phyloP scores from a whole-genome alignment of 2,329 filamentous ascomycete genomes.

The Pestalotiopsis sp. region DNA sequence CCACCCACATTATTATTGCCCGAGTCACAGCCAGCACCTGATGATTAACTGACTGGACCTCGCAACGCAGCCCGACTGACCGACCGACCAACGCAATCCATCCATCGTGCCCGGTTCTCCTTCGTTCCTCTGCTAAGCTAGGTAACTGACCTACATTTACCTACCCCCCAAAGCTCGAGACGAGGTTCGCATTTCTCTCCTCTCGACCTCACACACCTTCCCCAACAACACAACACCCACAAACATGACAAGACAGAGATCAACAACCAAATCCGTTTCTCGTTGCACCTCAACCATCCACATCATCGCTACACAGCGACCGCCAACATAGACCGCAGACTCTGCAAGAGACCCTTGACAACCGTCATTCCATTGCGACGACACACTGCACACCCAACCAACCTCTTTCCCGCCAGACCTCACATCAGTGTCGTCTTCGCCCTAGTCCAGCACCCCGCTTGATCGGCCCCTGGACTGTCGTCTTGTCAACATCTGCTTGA shows the following conservation, averaged over 20 bases:
- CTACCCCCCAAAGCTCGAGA: background rate
- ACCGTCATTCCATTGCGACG: constrained; percentile 4
- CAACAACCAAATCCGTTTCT: constrained; percentile 13
- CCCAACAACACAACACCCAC: constrained; percentile 25
- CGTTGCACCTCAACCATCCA: constrained; percentile 12
- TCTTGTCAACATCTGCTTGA: constrained; percentile 2
- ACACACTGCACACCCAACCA: background rate
- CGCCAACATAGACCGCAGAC: constrained; percentile 17
- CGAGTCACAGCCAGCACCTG: no score
- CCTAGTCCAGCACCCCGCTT: background rate
- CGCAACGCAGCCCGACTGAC: no score
- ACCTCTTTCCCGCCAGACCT: background rate
- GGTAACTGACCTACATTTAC: background rate
- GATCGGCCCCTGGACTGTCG: constrained; percentile 5
- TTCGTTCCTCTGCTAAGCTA: background rate
- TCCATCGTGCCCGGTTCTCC: background rate
- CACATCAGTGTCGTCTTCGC: background rate
- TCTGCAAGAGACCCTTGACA: background rate
- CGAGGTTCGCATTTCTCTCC: background rate
- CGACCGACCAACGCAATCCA: no score
- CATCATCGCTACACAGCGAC: constrained; percentile 17
- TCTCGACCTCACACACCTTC: background rate
- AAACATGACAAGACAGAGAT: constrained; percentile 26
- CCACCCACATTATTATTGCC: no score
- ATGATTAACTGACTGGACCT: no score